Evolutionary conservation across 2,329 filamentous ascomycete species (phyloP), one percentile per base, ranked within the genome.

Genomic region (Raffaelea albimanens): DNA sequence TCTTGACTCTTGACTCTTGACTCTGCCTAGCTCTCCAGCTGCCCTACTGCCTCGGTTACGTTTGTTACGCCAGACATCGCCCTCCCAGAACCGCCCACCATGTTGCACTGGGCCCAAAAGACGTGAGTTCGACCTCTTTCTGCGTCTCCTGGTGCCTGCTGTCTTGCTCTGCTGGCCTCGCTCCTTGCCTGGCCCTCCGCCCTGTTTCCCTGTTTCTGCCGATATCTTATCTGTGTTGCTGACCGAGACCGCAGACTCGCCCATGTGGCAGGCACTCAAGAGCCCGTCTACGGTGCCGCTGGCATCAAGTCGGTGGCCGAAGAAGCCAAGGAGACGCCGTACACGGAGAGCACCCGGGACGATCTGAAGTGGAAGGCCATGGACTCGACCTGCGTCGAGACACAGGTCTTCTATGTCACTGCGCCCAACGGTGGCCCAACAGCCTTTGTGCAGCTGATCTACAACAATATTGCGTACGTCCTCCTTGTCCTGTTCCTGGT

Each of bases 21-120:
- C 29, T 20, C 25, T 41, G 33, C 16, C 23, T 18, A 11, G 11
- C 9, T 29, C 44, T 18, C 14, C 22, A 11, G 18, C 18, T 44
- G 16, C 22, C 43, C 23, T 18, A 18, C 23, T 29, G 29, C 29
- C 43, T 44, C 20, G 38, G 34, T 33, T 16, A 3, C n/a, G 5
- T 38, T 38, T 38, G 13, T 38, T 38, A 5, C 34, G 5, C 34
- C n/a, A 10, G 8, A 5, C 7, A 7, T 38, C 18, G 8, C 5
- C 3, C 19, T 34, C 13, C 16, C 13, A 43, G 11, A 31, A 5
- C 31, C 22, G 34, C 48, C 49, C 48, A 76, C 62, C 67, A 93
- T 87, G 83, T 90, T 95, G 74, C 93, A 88, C 74, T 96, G 89
- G 89, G 83, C 89, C 59, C 93, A 95, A 71, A 85, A 91, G 69